phyloP scores from a whole-genome alignment of 1,284 basidiomycete genomes.

The Rhodotorula sp. region DNA sequence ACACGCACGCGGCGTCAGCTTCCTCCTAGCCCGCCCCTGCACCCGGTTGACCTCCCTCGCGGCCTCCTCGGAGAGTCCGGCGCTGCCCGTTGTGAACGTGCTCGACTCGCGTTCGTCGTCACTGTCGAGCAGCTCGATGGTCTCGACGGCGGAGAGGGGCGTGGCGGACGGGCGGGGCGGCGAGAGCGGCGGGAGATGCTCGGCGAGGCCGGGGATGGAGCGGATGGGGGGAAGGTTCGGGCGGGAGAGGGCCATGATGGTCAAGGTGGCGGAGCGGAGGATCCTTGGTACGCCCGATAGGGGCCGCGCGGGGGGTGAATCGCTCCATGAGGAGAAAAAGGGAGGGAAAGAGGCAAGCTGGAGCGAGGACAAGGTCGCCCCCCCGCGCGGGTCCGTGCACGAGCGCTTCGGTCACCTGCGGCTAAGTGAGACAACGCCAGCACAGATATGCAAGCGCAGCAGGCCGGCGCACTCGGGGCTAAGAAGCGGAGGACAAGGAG shows the following conservation, averaged over 20 bases:
- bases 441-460: too few species aligned
- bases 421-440: too few species aligned
- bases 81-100: neutral
- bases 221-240: slow-evolving; percentile 13
- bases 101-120: neutral
- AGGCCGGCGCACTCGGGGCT: too few species aligned
- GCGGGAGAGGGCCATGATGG: neutral
- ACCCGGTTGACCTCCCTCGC: neutral
- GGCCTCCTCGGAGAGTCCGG: neutral
- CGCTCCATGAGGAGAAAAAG: slow-evolving; percentile 10
- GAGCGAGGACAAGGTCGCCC: neutral
- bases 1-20: slow-evolving; percentile 9
- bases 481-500: too few species aligned
- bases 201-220: slow-evolving; percentile 10
- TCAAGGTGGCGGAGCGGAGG: neutral
- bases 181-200: neutral
- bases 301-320: neutral
- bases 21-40: neutral
- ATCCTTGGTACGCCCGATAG: neutral
- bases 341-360: neutral
- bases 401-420: too few species aligned
- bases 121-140: neutral
- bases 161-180: neutral
- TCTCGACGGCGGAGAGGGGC: neutral
- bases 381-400: neutral